These are phyloP conservation scores for Dothidotthia symphoricarpi DNA, from an alignment of 2,329 filamentous ascomycete genomes.

Conservation along the genomic window DNA sequence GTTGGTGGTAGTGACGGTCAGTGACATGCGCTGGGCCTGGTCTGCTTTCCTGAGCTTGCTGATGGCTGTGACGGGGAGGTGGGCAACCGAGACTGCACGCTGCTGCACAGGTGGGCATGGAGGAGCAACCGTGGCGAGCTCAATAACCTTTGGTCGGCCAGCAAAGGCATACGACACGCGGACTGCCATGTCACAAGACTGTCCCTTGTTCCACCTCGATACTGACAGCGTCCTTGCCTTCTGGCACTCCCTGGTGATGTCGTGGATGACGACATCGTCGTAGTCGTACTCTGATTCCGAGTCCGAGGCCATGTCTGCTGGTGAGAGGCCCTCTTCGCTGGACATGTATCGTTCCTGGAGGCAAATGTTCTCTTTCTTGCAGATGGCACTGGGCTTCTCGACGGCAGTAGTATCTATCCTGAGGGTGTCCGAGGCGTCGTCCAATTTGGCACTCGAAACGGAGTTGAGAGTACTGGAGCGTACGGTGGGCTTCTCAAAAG, in stretches of 20 bases:
- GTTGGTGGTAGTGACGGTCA: slow-evolving; percentile 19
- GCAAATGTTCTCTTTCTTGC: slow-evolving; percentile 24
- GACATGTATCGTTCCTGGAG: slow-evolving; percentile 42
- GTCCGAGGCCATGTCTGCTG: slow-evolving; percentile 33
- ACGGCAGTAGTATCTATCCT: slow-evolving; percentile 32
- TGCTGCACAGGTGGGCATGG: slow-evolving; percentile 21
- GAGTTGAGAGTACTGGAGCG: slow-evolving; percentile 33
- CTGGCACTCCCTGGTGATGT: slow-evolving; percentile 25
- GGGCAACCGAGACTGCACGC: slow-evolving; percentile 37
- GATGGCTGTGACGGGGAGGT: slow-evolving; percentile 30
- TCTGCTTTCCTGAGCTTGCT: slow-evolving; percentile 31
- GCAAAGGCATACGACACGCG: slow-evolving; percentile 40
- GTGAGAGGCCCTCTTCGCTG: slow-evolving; percentile 41
- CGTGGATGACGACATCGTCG: slow-evolving; percentile 33
- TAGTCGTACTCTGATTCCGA: slow-evolving; percentile 34
- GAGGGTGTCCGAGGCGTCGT: slow-evolving; percentile 35
- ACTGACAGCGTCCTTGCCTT: slow-evolving; percentile 36
- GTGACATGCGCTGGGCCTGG: slow-evolving; percentile 26
- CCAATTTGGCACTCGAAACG: slow-evolving; percentile 37
- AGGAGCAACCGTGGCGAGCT: slow-evolving; percentile 22
- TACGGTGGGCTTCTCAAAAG: slow-evolving; percentile 35
- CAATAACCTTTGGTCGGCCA: slow-evolving; percentile 41
- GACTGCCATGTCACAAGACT: slow-evolving; percentile 40
- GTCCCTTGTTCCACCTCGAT: slow-evolving; percentile 33
- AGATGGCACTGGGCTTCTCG: slow-evolving; percentile 6